Evolutionary conservation across 805 yeast genomes (phyloP), one percentile per base, ranked within the genome.

Genomic region (Teunomyces lycoperdinae): DNA sequence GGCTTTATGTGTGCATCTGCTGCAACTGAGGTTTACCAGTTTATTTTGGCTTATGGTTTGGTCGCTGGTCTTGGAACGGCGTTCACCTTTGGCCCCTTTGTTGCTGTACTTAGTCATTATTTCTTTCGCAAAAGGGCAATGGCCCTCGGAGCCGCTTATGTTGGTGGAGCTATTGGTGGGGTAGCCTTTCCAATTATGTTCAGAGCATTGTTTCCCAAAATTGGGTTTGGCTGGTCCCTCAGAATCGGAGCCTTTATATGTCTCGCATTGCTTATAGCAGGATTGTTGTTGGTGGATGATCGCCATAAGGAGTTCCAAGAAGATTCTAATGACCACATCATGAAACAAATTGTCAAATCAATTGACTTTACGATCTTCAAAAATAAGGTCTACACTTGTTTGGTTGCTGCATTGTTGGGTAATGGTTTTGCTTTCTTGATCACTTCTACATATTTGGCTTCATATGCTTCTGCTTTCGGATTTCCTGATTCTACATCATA

Each of bases 91-190:
- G 62, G 62, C 7, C 58, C 60, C 5, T 55, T 58, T 49, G 50
- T 63, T 3, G 56, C 57, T 2, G 62, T 56, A 0, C 39, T 64
- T 6, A 58, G 62, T 45, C 71, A 66, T 50, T 64, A 61, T 61
- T 66, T 63, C 44, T 50, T 53, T 16, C 51, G 45, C 28, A 55
- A 50, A 33, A 43, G 68, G 43, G 68, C 61, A 3, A 50, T 51
- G 44, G 67, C 64, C n/a, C 57, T 62, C 42, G 69, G 71, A 1
- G 13, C 54, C 0, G 59, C 62, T 1, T 62, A 64, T 43, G 56
- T 62, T 30, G 70, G 70, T 11, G 70, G 71, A 4, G 68, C 69
- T 2, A 43, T 65, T 16, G 69, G 69, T 2, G 71, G 71, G 2
- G 57, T 63, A 5, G 44, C 58, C 6, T 57, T 57, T 39, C 71